These are phyloP conservation scores for Bromus sterilis DNA, from an alignment of 176 grass and related monocot species.

Conservation along the genomic window DNA sequence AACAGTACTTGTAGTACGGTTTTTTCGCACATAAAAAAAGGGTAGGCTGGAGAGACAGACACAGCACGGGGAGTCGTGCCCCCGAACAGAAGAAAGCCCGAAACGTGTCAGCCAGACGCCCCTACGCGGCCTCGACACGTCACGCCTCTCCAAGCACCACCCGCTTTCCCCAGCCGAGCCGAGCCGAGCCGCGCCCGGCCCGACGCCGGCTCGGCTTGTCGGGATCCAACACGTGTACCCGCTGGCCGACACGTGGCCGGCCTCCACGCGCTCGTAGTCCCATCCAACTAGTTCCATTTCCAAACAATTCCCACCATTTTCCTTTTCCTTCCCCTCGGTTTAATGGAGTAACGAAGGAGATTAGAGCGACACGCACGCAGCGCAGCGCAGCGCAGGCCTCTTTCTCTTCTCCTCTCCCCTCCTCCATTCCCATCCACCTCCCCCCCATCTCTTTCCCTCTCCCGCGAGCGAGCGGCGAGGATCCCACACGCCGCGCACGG, in stretches of 20 bases:
- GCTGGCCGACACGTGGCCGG: constrained; percentile 34
- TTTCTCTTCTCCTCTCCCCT: not conserved
- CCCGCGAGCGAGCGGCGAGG: not conserved
- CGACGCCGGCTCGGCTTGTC: constrained; percentile 10
- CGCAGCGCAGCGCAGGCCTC: constrained; percentile 18
- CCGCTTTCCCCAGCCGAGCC: not conserved
- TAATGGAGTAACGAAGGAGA: constrained; percentile 25
- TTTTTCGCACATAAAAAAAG: no score
- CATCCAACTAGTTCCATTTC: not conserved
- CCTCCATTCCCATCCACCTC: not conserved
- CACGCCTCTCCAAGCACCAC: not conserved
- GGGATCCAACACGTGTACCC: constrained; percentile 43
- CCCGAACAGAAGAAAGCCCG: not conserved
- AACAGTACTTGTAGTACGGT: no score
- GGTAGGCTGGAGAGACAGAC: no score
- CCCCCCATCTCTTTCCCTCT: not conserved
- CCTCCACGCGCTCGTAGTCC: constrained; percentile 41
- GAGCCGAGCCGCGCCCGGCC: not conserved
- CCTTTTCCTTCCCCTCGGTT: not conserved
- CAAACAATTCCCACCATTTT: not conserved
- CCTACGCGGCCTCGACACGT: constrained; percentile 31
- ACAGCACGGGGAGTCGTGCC: not conserved
- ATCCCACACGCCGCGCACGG: not conserved
- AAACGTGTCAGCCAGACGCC: constrained; percentile 5
- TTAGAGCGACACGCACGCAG: constrained; percentile 25